Percentiles rank a stretch among this genome's conserved stretches.
Conservation (phyloP, 306 rosid species). For the Oemleria cerasiformis region DNA sequence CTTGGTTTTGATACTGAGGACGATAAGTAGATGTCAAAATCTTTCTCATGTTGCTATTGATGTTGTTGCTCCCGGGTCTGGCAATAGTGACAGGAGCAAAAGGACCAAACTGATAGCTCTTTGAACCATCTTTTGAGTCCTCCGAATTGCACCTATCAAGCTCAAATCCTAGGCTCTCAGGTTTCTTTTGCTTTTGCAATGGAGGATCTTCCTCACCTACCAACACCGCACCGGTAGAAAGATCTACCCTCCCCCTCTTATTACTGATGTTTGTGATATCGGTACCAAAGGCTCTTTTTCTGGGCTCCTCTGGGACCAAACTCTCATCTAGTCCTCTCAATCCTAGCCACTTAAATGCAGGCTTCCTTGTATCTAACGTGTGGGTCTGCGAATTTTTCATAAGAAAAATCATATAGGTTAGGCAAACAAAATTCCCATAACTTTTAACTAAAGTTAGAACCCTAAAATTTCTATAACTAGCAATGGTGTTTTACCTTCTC, state of each 20-base stretch:
- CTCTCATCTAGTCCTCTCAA: slow-evolving; percentile 36
- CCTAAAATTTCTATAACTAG: background rate
- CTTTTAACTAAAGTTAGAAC: background rate
- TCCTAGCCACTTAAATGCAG: slow-evolving; percentile 91
- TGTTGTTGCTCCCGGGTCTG: slow-evolving; percentile 39
- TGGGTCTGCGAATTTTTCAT: slow-evolving; percentile 57
- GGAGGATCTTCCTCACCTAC: background rate
- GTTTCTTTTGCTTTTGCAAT: slow-evolving; percentile 24
- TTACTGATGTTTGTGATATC: slow-evolving; percentile 65
- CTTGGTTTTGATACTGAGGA: slow-evolving; percentile 84
- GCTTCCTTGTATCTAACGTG: slow-evolving; percentile 69
- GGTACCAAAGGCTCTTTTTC: slow-evolving; percentile 72
- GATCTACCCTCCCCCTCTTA: slow-evolving; percentile 44
- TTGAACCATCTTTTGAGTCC: slow-evolving; percentile 35
- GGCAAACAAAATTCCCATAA: background rate
- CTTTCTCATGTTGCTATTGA: slow-evolving; percentile 32
- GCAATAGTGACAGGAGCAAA: slow-evolving; percentile 64
- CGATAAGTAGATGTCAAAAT: slow-evolving; percentile 50
- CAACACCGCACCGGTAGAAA: slow-evolving; percentile 28
- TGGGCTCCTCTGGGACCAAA: slow-evolving; percentile 37
- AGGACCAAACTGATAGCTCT: slow-evolving; percentile 78
- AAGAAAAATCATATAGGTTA: background rate
- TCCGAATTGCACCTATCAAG: slow-evolving; percentile 34
- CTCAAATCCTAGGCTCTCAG: slow-evolving; percentile 21
- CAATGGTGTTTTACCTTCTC: slow-evolving; percentile 61